Percentiles rank a stretch among this genome's conserved stretches.
Evolutionary conservation across 208 protist genomes (phyloP).

Genomic region (Leptomonas pyrrhocoris): DNA sequence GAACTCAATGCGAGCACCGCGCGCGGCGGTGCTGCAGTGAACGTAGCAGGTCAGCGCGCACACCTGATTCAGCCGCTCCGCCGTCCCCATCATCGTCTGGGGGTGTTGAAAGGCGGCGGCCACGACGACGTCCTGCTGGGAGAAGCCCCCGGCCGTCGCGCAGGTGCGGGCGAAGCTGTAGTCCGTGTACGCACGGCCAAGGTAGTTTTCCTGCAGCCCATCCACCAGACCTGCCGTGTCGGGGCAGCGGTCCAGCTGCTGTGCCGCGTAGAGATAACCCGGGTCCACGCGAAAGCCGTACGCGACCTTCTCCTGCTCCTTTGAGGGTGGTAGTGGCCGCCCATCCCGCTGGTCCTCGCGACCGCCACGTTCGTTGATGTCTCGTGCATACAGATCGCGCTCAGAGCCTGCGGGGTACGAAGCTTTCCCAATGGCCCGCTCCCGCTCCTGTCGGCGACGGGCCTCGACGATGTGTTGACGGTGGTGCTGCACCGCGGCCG

Average conservation of each 20-base stretch:
- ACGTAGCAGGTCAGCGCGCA: conserved; percentile 54
- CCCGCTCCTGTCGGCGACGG: conserved; percentile 30
- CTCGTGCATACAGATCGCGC: background rate
- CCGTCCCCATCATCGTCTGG: conserved; percentile 31
- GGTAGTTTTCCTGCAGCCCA: conserved; percentile 79
- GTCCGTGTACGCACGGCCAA: conserved; percentile 64
- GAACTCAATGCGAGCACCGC: conserved; percentile 37
- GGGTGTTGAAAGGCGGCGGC: conserved; percentile 44
- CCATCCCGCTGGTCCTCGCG: no score
- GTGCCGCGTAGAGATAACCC: conserved; percentile 64
- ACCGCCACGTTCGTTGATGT: background rate
- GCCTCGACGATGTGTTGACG: conserved; percentile 17
- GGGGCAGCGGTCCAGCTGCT: conserved; percentile 34
- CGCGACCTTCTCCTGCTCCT: conserved; percentile 25
- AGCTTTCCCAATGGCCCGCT: conserved; percentile 16
- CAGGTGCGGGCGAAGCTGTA: conserved; percentile 62
- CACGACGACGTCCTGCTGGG: conserved; percentile 57
- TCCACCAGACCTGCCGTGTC: conserved; percentile 55
- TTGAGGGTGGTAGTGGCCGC: background rate
- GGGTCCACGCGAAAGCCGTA: conserved; percentile 79
- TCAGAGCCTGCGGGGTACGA: no score
- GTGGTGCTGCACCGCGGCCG: conserved; percentile 31
- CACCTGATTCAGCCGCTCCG: conserved; percentile 51
- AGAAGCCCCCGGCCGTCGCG: conserved; percentile 49
- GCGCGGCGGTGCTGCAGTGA: conserved; percentile 50